Percentiles rank a stretch among this genome's conserved stretches.
These are phyloP conservation scores for Myriosclerotinia curreyana DNA, from an alignment of 2,329 filamentous ascomycete genomes.

Conservation along the genomic window DNA sequence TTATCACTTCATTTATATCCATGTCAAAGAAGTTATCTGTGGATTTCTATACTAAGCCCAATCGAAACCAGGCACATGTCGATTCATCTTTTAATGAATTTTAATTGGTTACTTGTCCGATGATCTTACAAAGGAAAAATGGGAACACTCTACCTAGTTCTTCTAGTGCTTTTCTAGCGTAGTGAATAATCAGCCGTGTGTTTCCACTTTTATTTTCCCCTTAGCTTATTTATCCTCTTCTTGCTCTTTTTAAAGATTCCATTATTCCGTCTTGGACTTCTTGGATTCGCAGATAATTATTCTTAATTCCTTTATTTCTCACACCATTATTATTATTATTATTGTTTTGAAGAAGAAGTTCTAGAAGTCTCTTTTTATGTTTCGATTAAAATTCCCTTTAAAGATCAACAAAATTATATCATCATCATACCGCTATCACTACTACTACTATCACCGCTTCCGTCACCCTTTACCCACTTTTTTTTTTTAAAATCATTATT, in stretches of 20 bases:
- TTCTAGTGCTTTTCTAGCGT: conserved; percentile 20
- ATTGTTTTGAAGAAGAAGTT: conserved; percentile 4
- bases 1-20: neutral
- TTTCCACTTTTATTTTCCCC: too few relatives aligned
- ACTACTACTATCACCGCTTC: conserved; percentile 4
- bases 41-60: neutral
- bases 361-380: conserved; percentile 9
- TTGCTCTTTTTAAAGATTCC: neutral
- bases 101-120: neutral
- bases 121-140: neutral
- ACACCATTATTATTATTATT: too few relatives aligned
- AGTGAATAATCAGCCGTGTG: too few relatives aligned
- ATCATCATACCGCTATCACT: neutral
- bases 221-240: neutral
- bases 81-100: neutral
- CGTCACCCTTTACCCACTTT: conserved; percentile 12
- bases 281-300: neutral
- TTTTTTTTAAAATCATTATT: neutral
- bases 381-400: too few relatives aligned
- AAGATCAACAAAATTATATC: conserved; percentile 2
- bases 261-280: conserved; percentile 4
- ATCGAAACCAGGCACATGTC: neutral
- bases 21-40: neutral
- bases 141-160: neutral
- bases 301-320: too few relatives aligned